These are phyloP conservation scores for Nematodospora valgi DNA, from an alignment of 805 yeast species.

Conservation along the genomic window DNA sequence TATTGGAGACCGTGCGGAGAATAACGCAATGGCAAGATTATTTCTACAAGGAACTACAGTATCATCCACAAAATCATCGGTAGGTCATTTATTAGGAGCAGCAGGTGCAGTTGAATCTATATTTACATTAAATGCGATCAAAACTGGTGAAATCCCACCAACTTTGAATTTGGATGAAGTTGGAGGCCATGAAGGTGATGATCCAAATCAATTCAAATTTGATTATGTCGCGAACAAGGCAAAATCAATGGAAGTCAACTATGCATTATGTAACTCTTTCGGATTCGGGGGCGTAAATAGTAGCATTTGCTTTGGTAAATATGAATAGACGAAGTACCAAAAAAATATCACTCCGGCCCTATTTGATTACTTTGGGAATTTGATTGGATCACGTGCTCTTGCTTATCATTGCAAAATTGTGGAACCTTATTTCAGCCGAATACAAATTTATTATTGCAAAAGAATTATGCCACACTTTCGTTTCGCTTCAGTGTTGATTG, in stretches of 20 bases:
- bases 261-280: conserved; percentile 84
- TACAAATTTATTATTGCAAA: too few species aligned
- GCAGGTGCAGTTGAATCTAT: conserved; percentile 94
- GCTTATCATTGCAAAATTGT: conserved; percentile 4
- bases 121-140: conserved; percentile 67
- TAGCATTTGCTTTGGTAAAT: conserved; percentile 50
- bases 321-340: too few species aligned
- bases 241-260: conserved; percentile 35
- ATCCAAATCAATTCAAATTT: conserved; percentile 39
- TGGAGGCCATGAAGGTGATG: conserved; percentile 49
- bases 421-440: too few species aligned
- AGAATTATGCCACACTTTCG: conserved; percentile 4
- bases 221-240: conserved; percentile 58
- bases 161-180: conserved; percentile 64
- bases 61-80: conserved; percentile 85
- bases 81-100: conserved; percentile 93
- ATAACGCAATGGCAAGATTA: conserved; percentile 61
- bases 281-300: conserved; percentile 98
- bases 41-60: conserved; percentile 45
- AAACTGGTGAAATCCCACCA: conserved; percentile 64
- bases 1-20: conserved; percentile 88
- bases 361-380: too few species aligned
- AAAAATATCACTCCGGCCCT: too few species aligned
- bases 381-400: too few species aligned
- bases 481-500: not conserved